A percentile compares a stretch with the other conserved stretches of the same genome.
Conservation (phyloP, 495 filamentous ascomycete genomes). For the Aspergillus affinis region DNA sequence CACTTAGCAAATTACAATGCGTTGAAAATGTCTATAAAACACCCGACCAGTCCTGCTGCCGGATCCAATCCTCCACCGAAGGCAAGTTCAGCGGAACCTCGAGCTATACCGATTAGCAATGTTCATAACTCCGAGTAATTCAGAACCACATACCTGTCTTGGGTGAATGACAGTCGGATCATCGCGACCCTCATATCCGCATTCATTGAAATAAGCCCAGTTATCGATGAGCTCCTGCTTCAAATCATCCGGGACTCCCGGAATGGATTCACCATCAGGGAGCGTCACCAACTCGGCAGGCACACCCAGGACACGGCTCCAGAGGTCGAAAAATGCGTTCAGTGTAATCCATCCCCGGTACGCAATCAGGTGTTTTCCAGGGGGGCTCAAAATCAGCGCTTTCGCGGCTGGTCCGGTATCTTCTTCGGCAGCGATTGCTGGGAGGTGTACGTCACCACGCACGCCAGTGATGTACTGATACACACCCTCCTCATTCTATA, state of each 20-base stretch:
- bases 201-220: slow-evolving; percentile 14
- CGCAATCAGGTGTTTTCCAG: slow-evolving; percentile 33
- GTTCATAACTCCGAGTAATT: background rate
- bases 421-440: slow-evolving; percentile 12
- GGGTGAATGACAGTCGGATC: slow-evolving; percentile 1
- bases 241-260: background rate
- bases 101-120: background rate
- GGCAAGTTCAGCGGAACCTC: background rate
- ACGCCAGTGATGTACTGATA: background rate
- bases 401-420: slow-evolving; percentile 36
- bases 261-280: slow-evolving; percentile 4
- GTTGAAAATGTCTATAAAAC: slow-evolving; percentile 2
- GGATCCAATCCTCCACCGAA: slow-evolving; percentile 3
- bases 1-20: too few relatives aligned
- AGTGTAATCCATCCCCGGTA: slow-evolving; percentile 26
- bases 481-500: background rate
- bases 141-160: slow-evolving; percentile 1
- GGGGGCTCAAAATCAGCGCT: slow-evolving; percentile 25
- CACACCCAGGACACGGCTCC: slow-evolving; percentile 18
- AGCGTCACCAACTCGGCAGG: slow-evolving; percentile 9
- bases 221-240: slow-evolving; percentile 10
- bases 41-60: slow-evolving; percentile 4
- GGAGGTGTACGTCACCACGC: background rate
- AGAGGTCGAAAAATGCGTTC: slow-evolving; percentile 28
- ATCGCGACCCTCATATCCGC: slow-evolving; percentile 12